Evolutionary conservation across 2,329 filamentous ascomycete genomes (phyloP).

Genomic region (Penicillium sp.): DNA sequence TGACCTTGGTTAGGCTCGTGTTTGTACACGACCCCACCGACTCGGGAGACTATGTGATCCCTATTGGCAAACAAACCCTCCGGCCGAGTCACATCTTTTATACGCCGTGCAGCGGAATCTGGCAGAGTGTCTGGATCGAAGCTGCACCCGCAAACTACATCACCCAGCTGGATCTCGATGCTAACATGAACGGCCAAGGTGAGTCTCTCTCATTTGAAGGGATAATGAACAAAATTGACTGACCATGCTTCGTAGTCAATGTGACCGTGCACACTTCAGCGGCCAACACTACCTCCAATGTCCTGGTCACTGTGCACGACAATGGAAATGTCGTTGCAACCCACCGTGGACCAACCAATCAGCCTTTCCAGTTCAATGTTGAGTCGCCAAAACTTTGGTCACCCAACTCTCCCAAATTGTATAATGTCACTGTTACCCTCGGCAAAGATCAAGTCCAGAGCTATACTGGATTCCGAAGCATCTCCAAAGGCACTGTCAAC

Average conservation of each 20-base stretch:
- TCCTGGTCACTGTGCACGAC: slow-evolving; percentile 47
- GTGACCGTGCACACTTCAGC: slow-evolving; percentile 58
- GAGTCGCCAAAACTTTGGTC: slow-evolving; percentile 65
- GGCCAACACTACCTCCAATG: slow-evolving; percentile 36
- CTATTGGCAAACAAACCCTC: slow-evolving; percentile 67
- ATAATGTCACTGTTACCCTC: slow-evolving; percentile 63
- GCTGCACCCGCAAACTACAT: slow-evolving; percentile 62
- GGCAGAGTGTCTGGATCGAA: slow-evolving; percentile 74
- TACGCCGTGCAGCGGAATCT: slow-evolving; percentile 72
- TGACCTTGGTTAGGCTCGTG: slow-evolving; percentile 53
- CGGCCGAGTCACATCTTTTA: slow-evolving; percentile 65
- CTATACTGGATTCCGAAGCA: slow-evolving; percentile 71
- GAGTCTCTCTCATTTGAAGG: slow-evolving; percentile 24
- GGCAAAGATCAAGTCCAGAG: slow-evolving; percentile 61
- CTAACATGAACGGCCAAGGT: slow-evolving; percentile 59
- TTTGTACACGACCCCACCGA: slow-evolving; percentile 72
- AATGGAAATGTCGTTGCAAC: slow-evolving; percentile 49
- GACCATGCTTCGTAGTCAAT: slow-evolving; percentile 50
- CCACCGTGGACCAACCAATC: slow-evolving; percentile 52
- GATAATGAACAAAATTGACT: not conserved
- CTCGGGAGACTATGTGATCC: slow-evolving; percentile 57
- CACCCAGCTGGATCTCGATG: slow-evolving; percentile 62
- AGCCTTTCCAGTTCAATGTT: slow-evolving; percentile 60
- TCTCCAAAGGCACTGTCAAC: slow-evolving; percentile 60
- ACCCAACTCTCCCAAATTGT: slow-evolving; percentile 64